Evolutionary conservation across 805 yeast genomes (phyloP).

Genomic region (Alloascoidea hylecoeti): DNA sequence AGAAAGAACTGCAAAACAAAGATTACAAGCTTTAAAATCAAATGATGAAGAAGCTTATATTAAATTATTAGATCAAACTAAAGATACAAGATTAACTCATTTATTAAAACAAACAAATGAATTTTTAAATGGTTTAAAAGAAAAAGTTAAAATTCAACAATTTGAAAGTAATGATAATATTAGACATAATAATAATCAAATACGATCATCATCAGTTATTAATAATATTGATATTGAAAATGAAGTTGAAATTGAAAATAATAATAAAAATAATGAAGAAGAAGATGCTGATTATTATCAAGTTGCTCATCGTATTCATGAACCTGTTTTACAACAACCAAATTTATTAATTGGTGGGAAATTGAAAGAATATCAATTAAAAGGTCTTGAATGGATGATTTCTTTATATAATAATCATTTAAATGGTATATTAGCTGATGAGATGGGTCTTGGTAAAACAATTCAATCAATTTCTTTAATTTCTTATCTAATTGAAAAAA

Average conservation of each 20-base stretch:
- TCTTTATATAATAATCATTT: constrained; percentile 44
- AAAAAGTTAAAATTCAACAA: constrained; percentile 70
- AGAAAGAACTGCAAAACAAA: constrained; percentile 75
- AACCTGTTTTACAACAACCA: constrained; percentile 55
- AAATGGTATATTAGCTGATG: constrained; percentile 54
- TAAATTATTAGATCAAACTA: constrained; percentile 72
- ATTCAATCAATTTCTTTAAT: constrained; percentile 69
- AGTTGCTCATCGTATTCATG: constrained; percentile 67
- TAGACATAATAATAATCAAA: too few species aligned
- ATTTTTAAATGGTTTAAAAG: constrained; percentile 65
- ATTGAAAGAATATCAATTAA: constrained; percentile 61
- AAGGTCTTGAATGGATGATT: constrained; percentile 57
- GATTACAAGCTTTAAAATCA: constrained; percentile 76
- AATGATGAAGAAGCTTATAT: constrained; percentile 84
- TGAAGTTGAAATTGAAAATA: constrained; percentile 20
- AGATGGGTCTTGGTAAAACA: constrained; percentile 57
- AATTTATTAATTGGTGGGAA: constrained; percentile 60
- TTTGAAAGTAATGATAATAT: constrained; percentile 27
- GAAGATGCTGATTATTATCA: constrained; percentile 69
- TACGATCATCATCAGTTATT: too few species aligned
- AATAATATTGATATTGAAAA: constrained; percentile 7
- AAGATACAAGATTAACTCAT: constrained; percentile 79
- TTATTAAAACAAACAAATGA: constrained; percentile 66
- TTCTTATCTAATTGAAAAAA: constrained; percentile 54
- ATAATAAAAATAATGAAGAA: constrained; percentile 32